Percentiles rank a stretch among this genome's conserved stretches.
Evolutionary conservation across 106 monocot species (phyloP).

Genomic region (Triglochin maritima): DNA sequence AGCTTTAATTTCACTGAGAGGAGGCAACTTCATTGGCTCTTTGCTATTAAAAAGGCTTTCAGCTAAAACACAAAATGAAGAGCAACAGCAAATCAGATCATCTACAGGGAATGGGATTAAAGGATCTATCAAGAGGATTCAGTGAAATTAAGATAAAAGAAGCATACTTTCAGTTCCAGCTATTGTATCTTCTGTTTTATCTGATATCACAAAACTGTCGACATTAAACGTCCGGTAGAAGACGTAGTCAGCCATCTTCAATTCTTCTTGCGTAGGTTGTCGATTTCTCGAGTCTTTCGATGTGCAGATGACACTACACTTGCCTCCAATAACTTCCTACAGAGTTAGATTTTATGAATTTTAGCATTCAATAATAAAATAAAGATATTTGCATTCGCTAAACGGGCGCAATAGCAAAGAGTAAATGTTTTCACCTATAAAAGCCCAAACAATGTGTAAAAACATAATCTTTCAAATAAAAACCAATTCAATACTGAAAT

Average conservation of each 20-base stretch:
- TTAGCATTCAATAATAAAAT: too few species aligned
- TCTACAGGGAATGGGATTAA: not conserved
- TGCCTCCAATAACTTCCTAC: slow-evolving; percentile 16
- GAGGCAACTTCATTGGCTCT: not conserved
- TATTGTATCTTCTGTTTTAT: slow-evolving; percentile 12
- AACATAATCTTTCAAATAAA: too few species aligned
- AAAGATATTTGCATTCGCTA: too few species aligned
- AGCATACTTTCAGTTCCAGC: slow-evolving; percentile 13
- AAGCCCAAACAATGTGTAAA: too few species aligned
- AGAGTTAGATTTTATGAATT: too few species aligned
- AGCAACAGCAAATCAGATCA: not conserved
- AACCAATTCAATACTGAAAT: too few species aligned
- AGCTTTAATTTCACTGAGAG: not conserved
- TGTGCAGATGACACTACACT: slow-evolving; percentile 22
- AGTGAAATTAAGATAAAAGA: too few species aligned
- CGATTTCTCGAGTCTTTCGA: slow-evolving; percentile 16
- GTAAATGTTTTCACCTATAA: too few species aligned
- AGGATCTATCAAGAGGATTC: not conserved
- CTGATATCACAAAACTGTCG: slow-evolving; percentile 8
- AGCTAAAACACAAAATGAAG: slow-evolving; percentile 3
- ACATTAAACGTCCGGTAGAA: slow-evolving; percentile 24
- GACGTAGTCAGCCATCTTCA: slow-evolving; percentile 14
- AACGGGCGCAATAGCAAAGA: too few species aligned
- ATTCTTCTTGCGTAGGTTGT: slow-evolving; percentile 15
- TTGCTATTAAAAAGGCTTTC: slow-evolving; percentile 14